Conservation (phyloP, 306 rosid genomes). For the Carpinus viminea region DNA sequence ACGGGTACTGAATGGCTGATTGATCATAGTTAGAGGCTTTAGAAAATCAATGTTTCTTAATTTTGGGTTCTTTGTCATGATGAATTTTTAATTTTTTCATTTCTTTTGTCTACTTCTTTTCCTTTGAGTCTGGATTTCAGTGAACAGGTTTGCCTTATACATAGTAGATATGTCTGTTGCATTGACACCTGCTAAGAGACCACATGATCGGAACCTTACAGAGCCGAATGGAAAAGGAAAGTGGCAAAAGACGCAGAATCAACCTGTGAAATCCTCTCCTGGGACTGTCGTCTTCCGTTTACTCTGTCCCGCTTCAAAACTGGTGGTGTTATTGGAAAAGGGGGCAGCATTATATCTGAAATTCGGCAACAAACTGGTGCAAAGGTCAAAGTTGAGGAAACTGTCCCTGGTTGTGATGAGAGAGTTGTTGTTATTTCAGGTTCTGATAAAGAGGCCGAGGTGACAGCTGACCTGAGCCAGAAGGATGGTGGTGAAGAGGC, state of each 20-base stretch:
- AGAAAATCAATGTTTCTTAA: neutral
- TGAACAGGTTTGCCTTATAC: conserved; percentile 20
- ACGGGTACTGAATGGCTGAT: neutral
- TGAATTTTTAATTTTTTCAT: neutral
- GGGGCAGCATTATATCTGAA: conserved; percentile 55
- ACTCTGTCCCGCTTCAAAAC: conserved; percentile 59
- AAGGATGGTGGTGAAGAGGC: conserved; percentile 47
- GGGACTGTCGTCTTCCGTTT: conserved; percentile 54
- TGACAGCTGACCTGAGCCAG: conserved; percentile 36
- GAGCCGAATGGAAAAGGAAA: conserved; percentile 65
- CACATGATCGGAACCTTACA: conserved; percentile 39
- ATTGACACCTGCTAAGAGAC: conserved; percentile 76
- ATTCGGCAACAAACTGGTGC: conserved; percentile 69
- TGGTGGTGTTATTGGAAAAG: conserved; percentile 63
- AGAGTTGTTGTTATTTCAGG: conserved; percentile 56
- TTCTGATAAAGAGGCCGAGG: conserved; percentile 55
- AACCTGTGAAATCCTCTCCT: conserved; percentile 31
- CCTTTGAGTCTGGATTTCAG: conserved; percentile 7
- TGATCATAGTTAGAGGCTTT: neutral
- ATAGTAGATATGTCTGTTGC: conserved; percentile 47
- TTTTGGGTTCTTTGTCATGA: neutral
- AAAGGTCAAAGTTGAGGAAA: conserved; percentile 67
- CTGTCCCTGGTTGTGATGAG: conserved; percentile 71
- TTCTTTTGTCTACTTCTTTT: conserved; percentile 1
- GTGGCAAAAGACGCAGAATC: conserved; percentile 49